These are phyloP conservation scores for Fusarium clavum DNA, from an alignment of 2,329 filamentous ascomycete species.

Conservation along the genomic window DNA sequence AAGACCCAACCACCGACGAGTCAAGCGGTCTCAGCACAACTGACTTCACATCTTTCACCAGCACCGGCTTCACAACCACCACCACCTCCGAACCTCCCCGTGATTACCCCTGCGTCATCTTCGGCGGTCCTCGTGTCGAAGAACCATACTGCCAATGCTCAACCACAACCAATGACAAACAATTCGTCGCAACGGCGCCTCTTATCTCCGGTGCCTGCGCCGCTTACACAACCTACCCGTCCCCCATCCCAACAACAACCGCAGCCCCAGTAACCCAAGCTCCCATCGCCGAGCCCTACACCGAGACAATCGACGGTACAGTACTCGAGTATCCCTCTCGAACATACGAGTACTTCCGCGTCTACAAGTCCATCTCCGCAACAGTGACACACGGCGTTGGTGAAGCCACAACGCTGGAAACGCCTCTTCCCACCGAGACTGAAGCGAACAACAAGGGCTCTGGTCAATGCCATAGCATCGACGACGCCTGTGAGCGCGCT, in stretches of 20 bases:
- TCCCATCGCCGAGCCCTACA: background rate
- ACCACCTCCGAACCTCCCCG: background rate
- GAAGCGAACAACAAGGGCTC: conserved; percentile 30
- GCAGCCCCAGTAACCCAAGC: background rate
- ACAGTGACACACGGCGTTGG: conserved; percentile 17
- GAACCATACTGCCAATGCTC: conserved; percentile 15
- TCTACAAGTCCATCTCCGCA: conserved; percentile 9
- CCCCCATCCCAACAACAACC: background rate
- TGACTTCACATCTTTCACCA: background rate
- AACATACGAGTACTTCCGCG: background rate
- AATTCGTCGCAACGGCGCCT: conserved; percentile 21
- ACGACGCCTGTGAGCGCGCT: conserved; percentile 31
- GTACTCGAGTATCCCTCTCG: conserved; percentile 22
- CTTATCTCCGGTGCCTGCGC: conserved; percentile 19
- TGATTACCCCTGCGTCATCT: conserved; percentile 4
- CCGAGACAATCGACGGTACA: conserved; percentile 7
- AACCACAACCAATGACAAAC: conserved; percentile 12
- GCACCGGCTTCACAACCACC: background rate
- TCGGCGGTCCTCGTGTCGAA: conserved; percentile 3
- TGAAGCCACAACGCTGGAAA: background rate
- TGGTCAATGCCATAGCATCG: conserved; percentile 29
- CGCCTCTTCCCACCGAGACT: conserved; percentile 15
- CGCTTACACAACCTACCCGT: conserved; percentile 2
- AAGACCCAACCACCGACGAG: background rate
- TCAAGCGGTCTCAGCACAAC: no score